These are phyloP conservation scores for Aspergillus diversus DNA, from an alignment of 495 filamentous ascomycete genomes.

Conservation along the genomic window DNA sequence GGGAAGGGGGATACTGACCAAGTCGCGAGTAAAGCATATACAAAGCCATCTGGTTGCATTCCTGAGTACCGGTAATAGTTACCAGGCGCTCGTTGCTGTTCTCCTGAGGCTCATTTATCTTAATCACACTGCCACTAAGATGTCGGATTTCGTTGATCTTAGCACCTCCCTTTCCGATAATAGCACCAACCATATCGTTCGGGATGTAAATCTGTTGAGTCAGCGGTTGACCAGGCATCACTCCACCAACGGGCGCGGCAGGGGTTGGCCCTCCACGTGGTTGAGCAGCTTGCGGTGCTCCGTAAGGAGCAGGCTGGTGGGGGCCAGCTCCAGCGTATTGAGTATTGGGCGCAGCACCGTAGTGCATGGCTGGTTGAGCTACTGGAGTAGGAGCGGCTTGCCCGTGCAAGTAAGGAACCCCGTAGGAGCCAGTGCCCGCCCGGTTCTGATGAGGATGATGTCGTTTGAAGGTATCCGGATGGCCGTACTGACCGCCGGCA, in stretches of 20 bases:
- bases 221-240: constrained; percentile 81
- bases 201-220: constrained; percentile 99
- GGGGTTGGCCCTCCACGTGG: constrained; percentile 52
- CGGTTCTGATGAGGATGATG: constrained; percentile 68
- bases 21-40: constrained; percentile 98
- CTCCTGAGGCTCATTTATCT: constrained; percentile 99
- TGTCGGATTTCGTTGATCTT: constrained; percentile 99
- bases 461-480: constrained; percentile 83
- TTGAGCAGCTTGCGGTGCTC: constrained; percentile 64
- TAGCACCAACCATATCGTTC: constrained; percentile 99
- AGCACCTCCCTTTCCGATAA: constrained; percentile 96
- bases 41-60: constrained; percentile 98
- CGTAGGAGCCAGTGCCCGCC: constrained; percentile 64
- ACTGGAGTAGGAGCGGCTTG: constrained; percentile 64
- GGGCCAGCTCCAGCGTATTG: constrained; percentile 76
- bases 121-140: constrained; percentile 96
- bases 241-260: constrained; percentile 70
- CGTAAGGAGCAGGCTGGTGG: constrained; percentile 70
- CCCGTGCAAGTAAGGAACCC: constrained; percentile 72
- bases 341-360: constrained; percentile 67
- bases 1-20: constrained; percentile 62
- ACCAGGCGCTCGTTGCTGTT: constrained; percentile 98
- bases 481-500: constrained; percentile 87
- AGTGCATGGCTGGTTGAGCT: constrained; percentile 70
- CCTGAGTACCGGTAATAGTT: constrained; percentile 95